These are phyloP conservation scores for Deinandra increscens DNA, from an alignment of 129 eudicot genomes.

Conservation along the genomic window DNA sequence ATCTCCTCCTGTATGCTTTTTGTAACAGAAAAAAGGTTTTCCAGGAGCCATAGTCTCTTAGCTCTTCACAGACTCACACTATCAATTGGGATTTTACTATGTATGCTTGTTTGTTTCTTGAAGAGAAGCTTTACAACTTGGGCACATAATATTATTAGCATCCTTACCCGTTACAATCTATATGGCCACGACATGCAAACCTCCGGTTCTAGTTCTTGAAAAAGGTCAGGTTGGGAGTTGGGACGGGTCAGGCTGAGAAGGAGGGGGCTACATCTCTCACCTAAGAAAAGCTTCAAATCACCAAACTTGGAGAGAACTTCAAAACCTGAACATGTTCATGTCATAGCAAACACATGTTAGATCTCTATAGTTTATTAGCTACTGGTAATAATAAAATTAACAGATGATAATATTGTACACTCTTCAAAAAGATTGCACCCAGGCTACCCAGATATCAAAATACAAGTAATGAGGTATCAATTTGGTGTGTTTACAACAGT, in stretches of 20 bases:
- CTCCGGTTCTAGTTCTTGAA: background rate
- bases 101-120: background rate
- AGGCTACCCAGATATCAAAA: background rate
- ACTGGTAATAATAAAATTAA: background rate
- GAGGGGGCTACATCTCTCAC: background rate
- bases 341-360: background rate
- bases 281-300: background rate
- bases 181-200: background rate
- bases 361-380: background rate
- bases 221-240: background rate
- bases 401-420: background rate
- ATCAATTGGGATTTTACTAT: no score
- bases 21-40: no score
- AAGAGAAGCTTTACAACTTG: background rate
- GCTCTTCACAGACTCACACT: no score
- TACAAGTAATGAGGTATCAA: background rate
- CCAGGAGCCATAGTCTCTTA: no score
- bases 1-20: no score
- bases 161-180: no score
- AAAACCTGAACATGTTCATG: slow-evolving; percentile 14
- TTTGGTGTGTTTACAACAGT: no score
- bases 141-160: background rate
- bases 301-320: background rate
- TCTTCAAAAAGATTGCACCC: background rate
- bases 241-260: no score